Conservation (phyloP, 2,329 filamentous ascomycete genomes). For the Gremmenia infestans region DNA sequence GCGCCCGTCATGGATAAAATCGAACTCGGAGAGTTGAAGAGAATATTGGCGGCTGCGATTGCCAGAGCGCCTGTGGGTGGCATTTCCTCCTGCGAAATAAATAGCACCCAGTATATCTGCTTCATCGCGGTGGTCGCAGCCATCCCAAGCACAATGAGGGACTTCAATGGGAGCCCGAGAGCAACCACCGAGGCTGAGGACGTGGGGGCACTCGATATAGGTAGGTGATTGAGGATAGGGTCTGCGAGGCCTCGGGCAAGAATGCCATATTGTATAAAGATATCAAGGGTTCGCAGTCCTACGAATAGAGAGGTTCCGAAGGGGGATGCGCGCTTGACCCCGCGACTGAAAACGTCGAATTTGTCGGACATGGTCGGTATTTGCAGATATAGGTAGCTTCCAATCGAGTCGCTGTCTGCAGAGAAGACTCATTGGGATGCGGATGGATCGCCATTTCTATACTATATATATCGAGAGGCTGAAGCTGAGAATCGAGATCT, state of each 20-base stretch:
- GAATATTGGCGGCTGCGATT: conserved; percentile 48
- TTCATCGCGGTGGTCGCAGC: conserved; percentile 36
- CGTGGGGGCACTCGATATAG: conserved; percentile 37
- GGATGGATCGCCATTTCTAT: not conserved
- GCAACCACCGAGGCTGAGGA: conserved; percentile 37
- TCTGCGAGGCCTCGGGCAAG: conserved; percentile 43
- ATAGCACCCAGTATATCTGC: conserved; percentile 50
- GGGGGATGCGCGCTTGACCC: conserved; percentile 27
- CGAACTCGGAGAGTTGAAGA: conserved; percentile 50
- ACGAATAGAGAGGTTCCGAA: conserved; percentile 38
- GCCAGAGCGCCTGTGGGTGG: conserved; percentile 36
- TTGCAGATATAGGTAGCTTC: not conserved
- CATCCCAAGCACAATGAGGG: conserved; percentile 35
- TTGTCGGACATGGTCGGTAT: not conserved
- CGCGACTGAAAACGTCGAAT: not conserved
- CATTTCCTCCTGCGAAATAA: conserved; percentile 47
- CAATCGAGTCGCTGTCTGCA: not conserved
- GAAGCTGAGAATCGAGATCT: too few species aligned
- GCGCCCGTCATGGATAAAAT: conserved; percentile 47
- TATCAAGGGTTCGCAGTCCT: conserved; percentile 39
- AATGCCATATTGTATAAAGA: conserved; percentile 44
- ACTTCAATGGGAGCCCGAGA: conserved; percentile 42
- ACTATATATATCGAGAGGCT: not conserved
- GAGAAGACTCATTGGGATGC: not conserved
- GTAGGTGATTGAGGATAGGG: conserved; percentile 40